Percentiles rank a stretch among this genome's conserved stretches.
Evolutionary conservation across 2,329 filamentous ascomycete genomes (phyloP).

Genomic region (Colletotrichum eremochloae): DNA sequence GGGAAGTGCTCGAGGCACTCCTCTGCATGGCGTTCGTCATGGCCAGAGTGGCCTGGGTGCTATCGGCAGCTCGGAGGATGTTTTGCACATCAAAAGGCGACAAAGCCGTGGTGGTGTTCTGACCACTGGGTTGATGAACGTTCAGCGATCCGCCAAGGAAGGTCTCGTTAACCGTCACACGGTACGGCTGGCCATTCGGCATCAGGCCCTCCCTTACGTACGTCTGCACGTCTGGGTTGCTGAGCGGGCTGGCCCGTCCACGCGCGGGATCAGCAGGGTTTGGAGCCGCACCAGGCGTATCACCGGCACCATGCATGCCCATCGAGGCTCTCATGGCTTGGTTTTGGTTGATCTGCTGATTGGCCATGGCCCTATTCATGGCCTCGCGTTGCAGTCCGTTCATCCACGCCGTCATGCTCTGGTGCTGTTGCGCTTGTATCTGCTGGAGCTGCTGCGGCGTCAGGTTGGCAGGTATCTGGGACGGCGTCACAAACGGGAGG

Average conservation of each 20-base stretch:
- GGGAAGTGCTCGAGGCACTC: slow-evolving; percentile 62
- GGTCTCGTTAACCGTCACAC: slow-evolving; percentile 43
- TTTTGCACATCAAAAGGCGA: slow-evolving; percentile 61
- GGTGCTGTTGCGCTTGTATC: slow-evolving; percentile 52
- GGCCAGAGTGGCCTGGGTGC: slow-evolving; percentile 56
- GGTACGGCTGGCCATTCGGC: slow-evolving; percentile 42
- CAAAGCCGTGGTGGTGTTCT: slow-evolving; percentile 44
- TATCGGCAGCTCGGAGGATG: slow-evolving; percentile 61
- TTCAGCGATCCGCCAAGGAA: slow-evolving; percentile 31
- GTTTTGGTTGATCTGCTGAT: slow-evolving; percentile 60
- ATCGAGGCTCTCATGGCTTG: slow-evolving; percentile 57
- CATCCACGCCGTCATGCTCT: slow-evolving; percentile 60
- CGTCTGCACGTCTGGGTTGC: slow-evolving; percentile 39
- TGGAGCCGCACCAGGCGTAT: slow-evolving; percentile 46
- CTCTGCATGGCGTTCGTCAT: slow-evolving; percentile 65
- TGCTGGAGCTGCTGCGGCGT: slow-evolving; percentile 43
- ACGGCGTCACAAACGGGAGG: slow-evolving; percentile 51
- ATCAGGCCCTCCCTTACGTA: slow-evolving; percentile 39
- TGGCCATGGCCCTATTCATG: slow-evolving; percentile 56
- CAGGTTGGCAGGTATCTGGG: slow-evolving; percentile 45
- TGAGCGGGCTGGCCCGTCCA: slow-evolving; percentile 50
- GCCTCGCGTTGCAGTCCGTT: slow-evolving; percentile 63
- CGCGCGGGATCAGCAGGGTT: slow-evolving; percentile 44
- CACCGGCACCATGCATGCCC: slow-evolving; percentile 57
- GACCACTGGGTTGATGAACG: slow-evolving; percentile 30